Evolutionary conservation across 352 stramenopile genomes (phyloP).

Genomic region (Peronospora destructor): DNA sequence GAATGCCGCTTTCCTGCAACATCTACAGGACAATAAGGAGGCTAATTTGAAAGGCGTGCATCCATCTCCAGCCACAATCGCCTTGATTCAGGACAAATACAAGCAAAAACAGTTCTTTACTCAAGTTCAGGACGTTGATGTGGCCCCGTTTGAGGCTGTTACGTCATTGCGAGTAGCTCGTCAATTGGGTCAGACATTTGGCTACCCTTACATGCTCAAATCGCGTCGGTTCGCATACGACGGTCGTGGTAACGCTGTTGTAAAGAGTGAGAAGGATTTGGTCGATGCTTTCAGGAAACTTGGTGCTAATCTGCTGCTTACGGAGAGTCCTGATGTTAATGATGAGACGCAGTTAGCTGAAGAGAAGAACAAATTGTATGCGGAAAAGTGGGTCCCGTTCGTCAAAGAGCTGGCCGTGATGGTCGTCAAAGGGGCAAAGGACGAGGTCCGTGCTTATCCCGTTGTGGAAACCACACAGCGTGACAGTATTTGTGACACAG

Average conservation of each 20-base stretch:
- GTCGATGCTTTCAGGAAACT: slow-evolving; percentile 76
- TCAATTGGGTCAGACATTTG: slow-evolving; percentile 50
- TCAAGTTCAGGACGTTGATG: slow-evolving; percentile 34
- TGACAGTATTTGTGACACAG: slow-evolving; percentile 96
- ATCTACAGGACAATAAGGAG: slow-evolving; percentile 74
- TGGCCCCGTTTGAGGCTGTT: slow-evolving; percentile 55
- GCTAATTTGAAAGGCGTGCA: slow-evolving; percentile 42
- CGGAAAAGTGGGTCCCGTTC: slow-evolving; percentile 96
- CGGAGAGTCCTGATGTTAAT: slow-evolving; percentile 10
- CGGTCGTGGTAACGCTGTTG: slow-evolving; percentile 93
- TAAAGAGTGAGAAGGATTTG: slow-evolving; percentile 77
- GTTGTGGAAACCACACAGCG: slow-evolving; percentile 95
- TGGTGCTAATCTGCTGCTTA: slow-evolving; percentile 27
- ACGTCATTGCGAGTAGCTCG: slow-evolving; percentile 36
- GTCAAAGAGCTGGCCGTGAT: slow-evolving; percentile 95
- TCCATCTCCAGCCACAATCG: slow-evolving; percentile 87
- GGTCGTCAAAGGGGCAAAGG: slow-evolving; percentile 83
- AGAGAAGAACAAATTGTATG: slow-evolving; percentile 67
- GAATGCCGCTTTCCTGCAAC: slow-evolving; percentile 86
- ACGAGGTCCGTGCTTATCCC: slow-evolving; percentile 87
- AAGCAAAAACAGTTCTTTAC: slow-evolving; percentile 90
- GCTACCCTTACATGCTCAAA: slow-evolving; percentile 99
- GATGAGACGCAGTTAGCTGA: slow-evolving; percentile 19
- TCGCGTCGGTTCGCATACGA: slow-evolving; percentile 94
- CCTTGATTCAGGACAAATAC: slow-evolving; percentile 97